These are phyloP conservation scores for Helichrysum umbraculigerum DNA, from an alignment of 129 eudicot species.

Conservation along the genomic window DNA sequence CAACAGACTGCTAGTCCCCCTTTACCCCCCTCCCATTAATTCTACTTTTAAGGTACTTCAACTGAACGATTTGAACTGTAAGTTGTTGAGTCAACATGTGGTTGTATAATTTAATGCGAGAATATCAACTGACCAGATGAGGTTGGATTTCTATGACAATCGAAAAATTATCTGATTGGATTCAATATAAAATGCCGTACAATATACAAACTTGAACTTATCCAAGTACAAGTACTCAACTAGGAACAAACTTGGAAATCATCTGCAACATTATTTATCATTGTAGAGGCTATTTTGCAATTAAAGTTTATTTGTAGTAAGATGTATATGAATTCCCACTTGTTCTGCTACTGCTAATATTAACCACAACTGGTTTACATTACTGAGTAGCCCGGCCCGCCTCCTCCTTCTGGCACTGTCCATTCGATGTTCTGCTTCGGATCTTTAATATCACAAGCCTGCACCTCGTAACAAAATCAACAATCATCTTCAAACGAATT, in stretches of 20 bases:
- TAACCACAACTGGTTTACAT: slow-evolving; percentile 47
- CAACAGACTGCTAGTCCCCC: background rate
- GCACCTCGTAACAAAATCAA: slow-evolving; percentile 12
- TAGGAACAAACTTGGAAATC: background rate
- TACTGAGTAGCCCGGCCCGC: slow-evolving; percentile 89
- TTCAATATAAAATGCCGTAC: background rate
- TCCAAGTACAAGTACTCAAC: background rate
- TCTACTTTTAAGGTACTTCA: too few species aligned
- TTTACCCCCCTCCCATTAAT: too few species aligned
- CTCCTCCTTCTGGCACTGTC: slow-evolving; percentile 99
- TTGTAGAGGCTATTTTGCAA: background rate
- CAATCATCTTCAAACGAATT: slow-evolving; percentile 13
- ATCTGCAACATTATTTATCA: background rate
- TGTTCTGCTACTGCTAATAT: slow-evolving; percentile 7
- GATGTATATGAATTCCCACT: slow-evolving; percentile 2
- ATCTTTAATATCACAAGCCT: slow-evolving; percentile 99
- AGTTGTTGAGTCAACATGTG: too few species aligned
- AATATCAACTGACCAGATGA: too few species aligned
- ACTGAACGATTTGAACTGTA: too few species aligned
- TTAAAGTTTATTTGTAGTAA: background rate
- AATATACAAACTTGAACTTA: background rate
- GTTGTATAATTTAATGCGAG: too few species aligned
- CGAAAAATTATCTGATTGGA: background rate
- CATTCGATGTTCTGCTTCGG: slow-evolving; percentile 92
- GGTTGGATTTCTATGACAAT: background rate